Base-by-base conservation (phyloP, 1,139 yeast species). In the Zygotorulaspora mrakii region DNA sequence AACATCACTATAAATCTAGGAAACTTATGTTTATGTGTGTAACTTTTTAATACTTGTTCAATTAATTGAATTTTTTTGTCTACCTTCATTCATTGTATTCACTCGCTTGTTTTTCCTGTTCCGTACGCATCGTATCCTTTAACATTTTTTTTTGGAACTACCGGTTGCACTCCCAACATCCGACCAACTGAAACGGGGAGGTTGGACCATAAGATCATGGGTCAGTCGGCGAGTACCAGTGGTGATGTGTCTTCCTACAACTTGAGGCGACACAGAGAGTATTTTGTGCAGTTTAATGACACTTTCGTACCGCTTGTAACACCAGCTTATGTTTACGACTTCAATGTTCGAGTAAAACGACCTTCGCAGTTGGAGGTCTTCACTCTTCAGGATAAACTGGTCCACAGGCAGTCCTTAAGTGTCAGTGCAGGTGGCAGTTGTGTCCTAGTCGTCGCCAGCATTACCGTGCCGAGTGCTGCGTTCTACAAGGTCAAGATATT, bases 201-300 rank as follows among this genome's bases (percentile, higher is more conserved):
- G 8, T 14, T 5, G 14, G 35, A 17, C 23, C 12, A 18, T 17
- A 9, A 13, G 16, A 33, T 24, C n/a, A 39, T 39, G 42, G 42
- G 42, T 7, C 42, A 39, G 35, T 31, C 32, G 9, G 42, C 34
- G 27, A 39, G 42, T 17, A 31, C 21, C 14, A 34, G 42, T 28
- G 26, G 17, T 3, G 32, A 26, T 14, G 35, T 39, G 6, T 11
- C 11, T 10, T 28, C 31, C n/a, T 16, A 10, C 21, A 9, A 18
- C 11, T 9, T 28, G 31, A 28, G 21, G 11, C 20, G 31, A 4
- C 31, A 16, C 13, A 34, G 33, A 14, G 39, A 35, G 25, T 24
- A 30, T 11, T 39, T 34, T 12, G 31, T 35, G 22, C 39, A 39
- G 39, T 18, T 25, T 17, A 12, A 24, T 17, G 36, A 28, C 21